Conservation (phyloP, 1,284 basidiomycete species). For the Coniferiporia sulphurascens region DNA sequence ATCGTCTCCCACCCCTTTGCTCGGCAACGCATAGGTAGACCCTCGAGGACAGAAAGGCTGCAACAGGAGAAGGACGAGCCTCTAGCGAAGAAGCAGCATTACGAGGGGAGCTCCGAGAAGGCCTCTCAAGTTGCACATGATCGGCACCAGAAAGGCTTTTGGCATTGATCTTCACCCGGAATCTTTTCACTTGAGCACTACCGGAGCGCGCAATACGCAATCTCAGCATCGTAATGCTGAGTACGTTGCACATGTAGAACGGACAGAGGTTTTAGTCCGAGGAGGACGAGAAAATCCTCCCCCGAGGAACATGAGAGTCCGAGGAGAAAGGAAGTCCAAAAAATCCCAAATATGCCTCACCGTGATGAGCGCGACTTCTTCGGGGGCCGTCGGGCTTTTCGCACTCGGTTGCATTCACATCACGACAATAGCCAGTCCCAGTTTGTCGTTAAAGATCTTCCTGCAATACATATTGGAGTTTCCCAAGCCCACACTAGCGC, state of each 20-base stretch:
- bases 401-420: too few relatives aligned
- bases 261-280: background rate
- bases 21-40: too few relatives aligned
- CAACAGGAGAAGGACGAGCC: background rate
- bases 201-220: background rate
- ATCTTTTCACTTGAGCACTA: background rate
- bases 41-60: background rate
- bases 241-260: background rate
- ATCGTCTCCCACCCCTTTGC: too few relatives aligned
- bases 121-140: background rate
- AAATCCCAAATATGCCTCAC: background rate
- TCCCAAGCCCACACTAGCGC: background rate
- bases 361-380: background rate
- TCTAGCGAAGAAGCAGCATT: background rate
- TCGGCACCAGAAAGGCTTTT: conserved; percentile 7
- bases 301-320: background rate
- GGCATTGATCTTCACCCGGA: conserved; percentile 6
- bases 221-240: background rate
- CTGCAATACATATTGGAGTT: background rate
- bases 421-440: background rate
- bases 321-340: background rate
- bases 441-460: background rate
- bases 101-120: too few relatives aligned
- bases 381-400: background rate
- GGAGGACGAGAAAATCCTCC: background rate